Evolutionary conservation across 1,284 basidiomycete genomes (phyloP).

Genomic region (Tilletia walkeri): DNA sequence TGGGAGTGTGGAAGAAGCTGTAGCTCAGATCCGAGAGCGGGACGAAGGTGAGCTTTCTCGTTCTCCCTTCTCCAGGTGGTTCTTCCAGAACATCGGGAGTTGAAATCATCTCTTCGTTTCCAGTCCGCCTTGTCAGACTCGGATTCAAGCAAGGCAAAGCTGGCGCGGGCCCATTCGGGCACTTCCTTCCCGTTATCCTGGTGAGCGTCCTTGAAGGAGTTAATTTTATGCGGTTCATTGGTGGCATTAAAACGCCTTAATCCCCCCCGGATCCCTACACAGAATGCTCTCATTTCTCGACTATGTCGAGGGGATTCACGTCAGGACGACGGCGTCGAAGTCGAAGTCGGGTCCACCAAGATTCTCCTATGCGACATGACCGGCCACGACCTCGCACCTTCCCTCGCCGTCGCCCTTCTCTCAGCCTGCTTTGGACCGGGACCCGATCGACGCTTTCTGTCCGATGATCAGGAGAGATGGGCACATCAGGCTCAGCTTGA

Average conservation of each 20-base stretch:
- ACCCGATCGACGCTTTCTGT: conserved; percentile 34
- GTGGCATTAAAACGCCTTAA: background rate
- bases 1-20: background rate
- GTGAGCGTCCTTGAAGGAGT: background rate
- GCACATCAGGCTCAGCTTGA: conserved; percentile 21
- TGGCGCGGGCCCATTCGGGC: conserved; percentile 10
- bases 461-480: background rate
- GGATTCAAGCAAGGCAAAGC: conserved; percentile 27
- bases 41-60: background rate
- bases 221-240: background rate
- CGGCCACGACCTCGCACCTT: conserved; percentile 31
- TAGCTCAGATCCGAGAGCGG: background rate
- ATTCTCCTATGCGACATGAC: conserved; percentile 30
- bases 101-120: background rate
- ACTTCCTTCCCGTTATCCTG: background rate
- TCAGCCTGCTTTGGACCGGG: conserved; percentile 53
- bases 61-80: background rate
- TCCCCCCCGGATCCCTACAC: background rate
- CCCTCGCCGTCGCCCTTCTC: conserved; percentile 31
- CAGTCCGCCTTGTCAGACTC: conserved; percentile 23
- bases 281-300: background rate
- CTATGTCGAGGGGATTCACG: background rate
- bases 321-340: background rate
- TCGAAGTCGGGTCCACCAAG: conserved; percentile 3
- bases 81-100: background rate